Evolutionary conservation across 2,329 filamentous ascomycete species (phyloP), one percentile per base, ranked within the genome.

Genomic region (Aureobasidium namibiae): DNA sequence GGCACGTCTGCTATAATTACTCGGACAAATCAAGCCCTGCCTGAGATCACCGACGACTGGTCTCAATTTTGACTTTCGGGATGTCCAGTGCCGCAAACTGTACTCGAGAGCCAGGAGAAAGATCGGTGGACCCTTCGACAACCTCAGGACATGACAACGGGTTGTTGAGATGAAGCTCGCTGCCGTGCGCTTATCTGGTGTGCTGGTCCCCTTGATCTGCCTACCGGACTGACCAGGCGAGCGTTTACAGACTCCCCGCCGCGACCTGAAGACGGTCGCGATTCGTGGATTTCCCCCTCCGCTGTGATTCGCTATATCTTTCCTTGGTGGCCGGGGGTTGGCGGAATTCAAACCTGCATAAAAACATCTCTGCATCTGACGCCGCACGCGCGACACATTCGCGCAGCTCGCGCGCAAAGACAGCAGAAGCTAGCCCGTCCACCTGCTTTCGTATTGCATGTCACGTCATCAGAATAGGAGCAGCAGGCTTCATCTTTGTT

Each of bases 161-260:
- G 48, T 39, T 52, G 44, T 48, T 48, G 44, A 48, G 16, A 48
- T 31, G 44, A 48, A 33, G 44, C 44, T 48, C 44, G 44, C 44
- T 48, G 48, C 34, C 33, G 48, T 39, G 23, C 48, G 48, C 48
- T 23, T 52, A 52, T 52, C 48, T 52, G 44, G 26, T 48, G 26
- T 48, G 44, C 9, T 48, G 44, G 44, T 48, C 21, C 36, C 50
- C 26, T 54, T 41, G 50, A 42, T 54, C 50, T 54, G 18, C 53
- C 26, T 18, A 16, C n/a, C 39, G 38, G 21, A 23, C 24, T 21
- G 36, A 29, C 34, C 23, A 29, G 42, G 42, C 44, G 26, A 48
- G 38, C 36, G 53, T 56, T 45, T 44, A 24, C 53, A 45, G 53
- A 23, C 53, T 56, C 31, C n/a, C 36, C 41, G 31, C 53, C n/a